Percentiles rank a stretch among this genome's conserved stretches.
Conservation (phyloP, 2,329 filamentous ascomycete genomes). For the Fusarium subtropicale region DNA sequence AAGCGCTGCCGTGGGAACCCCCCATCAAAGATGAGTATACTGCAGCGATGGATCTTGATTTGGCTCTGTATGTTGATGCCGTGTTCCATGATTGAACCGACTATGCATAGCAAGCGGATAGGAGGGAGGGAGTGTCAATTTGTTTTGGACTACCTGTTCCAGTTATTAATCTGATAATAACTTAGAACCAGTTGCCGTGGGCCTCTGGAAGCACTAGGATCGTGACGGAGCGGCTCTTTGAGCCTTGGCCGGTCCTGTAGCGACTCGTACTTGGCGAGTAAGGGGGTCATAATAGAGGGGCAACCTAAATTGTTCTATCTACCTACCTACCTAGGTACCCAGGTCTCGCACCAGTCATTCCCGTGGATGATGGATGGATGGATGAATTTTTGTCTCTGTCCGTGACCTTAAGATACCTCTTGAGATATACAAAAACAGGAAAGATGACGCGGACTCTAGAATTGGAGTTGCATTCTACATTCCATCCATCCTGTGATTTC, state of each 20-base stretch:
- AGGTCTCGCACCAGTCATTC: constrained; percentile 40
- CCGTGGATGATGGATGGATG: constrained; percentile 21
- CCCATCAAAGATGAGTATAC: too few relatives aligned
- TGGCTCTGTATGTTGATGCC: constrained; percentile 5
- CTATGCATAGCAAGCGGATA: constrained; percentile 2
- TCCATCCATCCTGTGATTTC: constrained; percentile 18
- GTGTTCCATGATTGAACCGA: constrained; percentile 19
- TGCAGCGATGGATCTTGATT: constrained; percentile 1
- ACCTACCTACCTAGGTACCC: constrained; percentile 15
- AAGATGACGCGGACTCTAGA: constrained; percentile 37
- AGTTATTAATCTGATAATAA: neutral
- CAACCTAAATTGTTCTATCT: constrained; percentile 1
- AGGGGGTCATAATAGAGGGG: constrained; percentile 27
- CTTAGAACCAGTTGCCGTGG: neutral
- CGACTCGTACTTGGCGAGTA: constrained; percentile 33
- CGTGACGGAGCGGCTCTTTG: constrained; percentile 47
- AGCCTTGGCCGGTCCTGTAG: constrained; percentile 35
- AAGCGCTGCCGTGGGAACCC: neutral
- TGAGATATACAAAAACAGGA: constrained; percentile 10
- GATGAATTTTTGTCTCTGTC: constrained; percentile 16
- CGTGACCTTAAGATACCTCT: constrained; percentile 26
- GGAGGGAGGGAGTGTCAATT: constrained; percentile 40
- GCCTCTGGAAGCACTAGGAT: constrained; percentile 44
- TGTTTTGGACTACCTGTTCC: constrained; percentile 13
- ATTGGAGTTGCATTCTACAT: constrained; percentile 41